Evolutionary conservation across 2,329 filamentous ascomycete genomes (phyloP), one percentile per base, ranked within the genome.

Genomic region (Coleophoma cylindrospora): DNA sequence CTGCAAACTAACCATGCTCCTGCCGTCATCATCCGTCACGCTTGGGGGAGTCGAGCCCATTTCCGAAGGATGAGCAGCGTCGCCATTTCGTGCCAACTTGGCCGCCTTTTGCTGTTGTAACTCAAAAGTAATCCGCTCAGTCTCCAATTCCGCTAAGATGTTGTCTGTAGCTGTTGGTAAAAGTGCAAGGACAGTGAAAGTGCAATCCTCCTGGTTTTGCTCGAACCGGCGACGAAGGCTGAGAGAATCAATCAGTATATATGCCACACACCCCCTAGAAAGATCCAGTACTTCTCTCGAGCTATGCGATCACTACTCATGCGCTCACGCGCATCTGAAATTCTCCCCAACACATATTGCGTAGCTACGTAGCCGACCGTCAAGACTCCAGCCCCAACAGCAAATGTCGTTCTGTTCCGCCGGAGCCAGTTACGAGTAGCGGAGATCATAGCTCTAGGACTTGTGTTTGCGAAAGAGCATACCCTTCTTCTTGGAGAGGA

Each of bases 191-290:
- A 97, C 91, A 36, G 94, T 99, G 67, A 95, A 96, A 44, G 92
- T 96, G 72, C 94, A 99, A 70, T 99, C 94, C 67, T 96, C 92
- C 68, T 99, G 94, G 69, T 99, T 99, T 71, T 99, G 94, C 69
- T 97, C 90, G 72, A 99, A 99, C 64, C 94, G 88, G 52, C 94
- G 87, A 47, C 91, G 91, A 54, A 99, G 81, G 70, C 92, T 97
- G 62, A 27, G 34, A 40, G 32, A 40, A 36, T 41, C 43, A 22
- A 52, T 63, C 48, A 59, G 47, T 51, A n/a, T 33, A 37, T 34
- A 49, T 40, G 17, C 21, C 14, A 49, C 21, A 40, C 36, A 32
- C 7, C 36, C 22, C 19, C 11, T 14, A 38, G 40, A 32, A 13
- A 32, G 22, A 6, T 32, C 10, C 63, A 81, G 61, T 73, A 96